phyloP scores from a whole-genome alignment of 805 yeast species.

The Metschnikowia noctiluminum region DNA sequence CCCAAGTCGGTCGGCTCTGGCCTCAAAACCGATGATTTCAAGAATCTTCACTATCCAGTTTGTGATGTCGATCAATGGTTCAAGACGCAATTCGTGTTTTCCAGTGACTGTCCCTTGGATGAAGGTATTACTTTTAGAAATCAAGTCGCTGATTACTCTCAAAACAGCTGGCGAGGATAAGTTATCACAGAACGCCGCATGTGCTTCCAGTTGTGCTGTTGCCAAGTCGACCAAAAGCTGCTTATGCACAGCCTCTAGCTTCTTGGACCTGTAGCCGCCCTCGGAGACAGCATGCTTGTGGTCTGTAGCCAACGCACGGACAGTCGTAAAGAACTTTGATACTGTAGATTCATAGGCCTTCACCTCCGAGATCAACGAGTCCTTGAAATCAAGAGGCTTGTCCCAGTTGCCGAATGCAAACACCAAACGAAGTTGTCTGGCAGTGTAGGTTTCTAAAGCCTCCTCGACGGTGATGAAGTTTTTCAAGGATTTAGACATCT shows the following conservation, averaged over 20 bases:
- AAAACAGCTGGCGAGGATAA: constrained; percentile 76
- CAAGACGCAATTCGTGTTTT: constrained; percentile 50
- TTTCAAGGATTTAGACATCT: constrained; percentile 93
- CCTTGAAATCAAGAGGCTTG: constrained; percentile 87
- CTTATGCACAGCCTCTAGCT: constrained; percentile 53
- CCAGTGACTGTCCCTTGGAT: constrained; percentile 48
- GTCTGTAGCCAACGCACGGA: constrained; percentile 78
- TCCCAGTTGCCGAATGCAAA: constrained; percentile 94
- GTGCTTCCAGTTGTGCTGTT: constrained; percentile 55
- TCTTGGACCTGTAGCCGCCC: constrained; percentile 50
- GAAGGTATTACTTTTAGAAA: constrained; percentile 70
- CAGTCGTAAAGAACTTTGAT: constrained; percentile 79
- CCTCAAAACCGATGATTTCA: constrained; percentile 69
- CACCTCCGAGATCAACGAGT: constrained; percentile 71
- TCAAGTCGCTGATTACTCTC: constrained; percentile 61
- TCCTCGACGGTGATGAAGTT: constrained; percentile 94
- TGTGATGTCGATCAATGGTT: constrained; percentile 62
- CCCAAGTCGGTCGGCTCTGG: constrained; percentile 69
- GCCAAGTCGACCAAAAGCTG: constrained; percentile 49
- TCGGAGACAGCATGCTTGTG: constrained; percentile 45
- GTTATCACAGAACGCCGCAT: constrained; percentile 84
- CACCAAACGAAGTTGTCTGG: constrained; percentile 85
- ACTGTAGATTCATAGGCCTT: constrained; percentile 69
- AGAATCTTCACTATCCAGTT: constrained; percentile 70
- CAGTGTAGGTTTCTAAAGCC: constrained; percentile 65